phyloP scores from a whole-genome alignment of 129 eudicot species.

The Chrysanthemum seticuspe region DNA sequence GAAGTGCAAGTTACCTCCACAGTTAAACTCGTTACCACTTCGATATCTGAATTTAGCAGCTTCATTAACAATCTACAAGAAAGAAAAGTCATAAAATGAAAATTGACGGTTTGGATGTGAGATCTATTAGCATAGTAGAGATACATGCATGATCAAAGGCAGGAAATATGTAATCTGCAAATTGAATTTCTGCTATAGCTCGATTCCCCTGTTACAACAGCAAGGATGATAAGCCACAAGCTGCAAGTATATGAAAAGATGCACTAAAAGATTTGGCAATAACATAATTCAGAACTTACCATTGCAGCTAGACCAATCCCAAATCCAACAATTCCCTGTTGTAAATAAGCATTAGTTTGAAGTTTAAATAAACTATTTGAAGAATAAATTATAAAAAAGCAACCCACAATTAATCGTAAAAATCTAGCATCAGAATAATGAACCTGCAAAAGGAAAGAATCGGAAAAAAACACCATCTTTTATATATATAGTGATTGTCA shows the following conservation, averaged over 20 bases:
- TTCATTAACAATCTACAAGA: slow-evolving; percentile 88
- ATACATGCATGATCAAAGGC: slow-evolving; percentile 89
- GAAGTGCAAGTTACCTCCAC: slow-evolving; percentile 75
- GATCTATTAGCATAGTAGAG: neutral
- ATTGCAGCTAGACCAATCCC: slow-evolving; percentile 91
- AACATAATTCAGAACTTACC: slow-evolving; percentile 40
- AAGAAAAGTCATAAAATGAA: slow-evolving; percentile 15
- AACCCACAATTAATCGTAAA: neutral
- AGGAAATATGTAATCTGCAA: slow-evolving; percentile 96
- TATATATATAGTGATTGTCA: no score
- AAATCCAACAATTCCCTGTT: slow-evolving; percentile 99
- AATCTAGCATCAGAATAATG: neutral
- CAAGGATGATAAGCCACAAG: neutral
- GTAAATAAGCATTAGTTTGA: slow-evolving; percentile 23
- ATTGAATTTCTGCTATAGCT: slow-evolving; percentile 95
- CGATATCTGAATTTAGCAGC: slow-evolving; percentile 96
- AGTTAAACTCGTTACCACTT: slow-evolving; percentile 91
- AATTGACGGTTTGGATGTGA: slow-evolving; percentile 8
- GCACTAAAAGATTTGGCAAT: neutral
- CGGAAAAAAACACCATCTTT: no score
- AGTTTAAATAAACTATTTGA: neutral
- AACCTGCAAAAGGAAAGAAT: no score
- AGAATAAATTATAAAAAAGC: neutral
- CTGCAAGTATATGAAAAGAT: neutral
- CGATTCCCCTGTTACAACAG: slow-evolving; percentile 65